phyloP scores from a whole-genome alignment of 208 protist species.

The Wallacemonas sp. region DNA sequence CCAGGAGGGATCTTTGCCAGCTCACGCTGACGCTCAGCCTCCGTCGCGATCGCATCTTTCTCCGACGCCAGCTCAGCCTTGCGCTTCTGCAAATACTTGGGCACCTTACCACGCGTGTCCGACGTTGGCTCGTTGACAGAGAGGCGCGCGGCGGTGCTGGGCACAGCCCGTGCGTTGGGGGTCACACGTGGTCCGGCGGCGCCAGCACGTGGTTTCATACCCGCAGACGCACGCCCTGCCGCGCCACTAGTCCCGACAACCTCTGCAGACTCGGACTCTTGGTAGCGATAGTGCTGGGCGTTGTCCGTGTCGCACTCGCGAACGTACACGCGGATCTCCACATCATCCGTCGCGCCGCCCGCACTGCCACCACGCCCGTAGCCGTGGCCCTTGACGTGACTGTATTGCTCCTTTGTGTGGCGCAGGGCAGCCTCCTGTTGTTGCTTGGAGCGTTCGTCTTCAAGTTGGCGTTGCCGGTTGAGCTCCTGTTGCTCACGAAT shows the following conservation, averaged over 20 bases:
- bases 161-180: neutral
- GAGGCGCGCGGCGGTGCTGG: neutral
- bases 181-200: no score
- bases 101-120: conserved; percentile 45
- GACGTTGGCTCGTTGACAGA: conserved; percentile 16
- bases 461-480: conserved; percentile 56
- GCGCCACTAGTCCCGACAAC: neutral
- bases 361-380: conserved; percentile 35
- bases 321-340: conserved; percentile 82
- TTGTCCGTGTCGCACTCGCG: conserved; percentile 75
- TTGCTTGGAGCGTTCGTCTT: conserved; percentile 44
- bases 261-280: conserved; percentile 31
- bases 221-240: no score
- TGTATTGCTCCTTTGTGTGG: conserved; percentile 60
- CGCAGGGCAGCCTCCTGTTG: conserved; percentile 29
- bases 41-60: conserved; percentile 58
- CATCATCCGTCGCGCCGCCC: conserved; percentile 36
- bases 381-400: conserved; percentile 58
- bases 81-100: conserved; percentile 72
- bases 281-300: conserved; percentile 50
- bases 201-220: no score
- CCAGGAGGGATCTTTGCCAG: conserved; percentile 75
- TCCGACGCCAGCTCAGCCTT: conserved; percentile 81
- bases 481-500: conserved; percentile 87
- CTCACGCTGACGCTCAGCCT: conserved; percentile 54